Evolutionary conservation across 352 stramenopile genomes (phyloP), one percentile per base, ranked within the genome.

Genomic region (Globisporangium splendens): DNA sequence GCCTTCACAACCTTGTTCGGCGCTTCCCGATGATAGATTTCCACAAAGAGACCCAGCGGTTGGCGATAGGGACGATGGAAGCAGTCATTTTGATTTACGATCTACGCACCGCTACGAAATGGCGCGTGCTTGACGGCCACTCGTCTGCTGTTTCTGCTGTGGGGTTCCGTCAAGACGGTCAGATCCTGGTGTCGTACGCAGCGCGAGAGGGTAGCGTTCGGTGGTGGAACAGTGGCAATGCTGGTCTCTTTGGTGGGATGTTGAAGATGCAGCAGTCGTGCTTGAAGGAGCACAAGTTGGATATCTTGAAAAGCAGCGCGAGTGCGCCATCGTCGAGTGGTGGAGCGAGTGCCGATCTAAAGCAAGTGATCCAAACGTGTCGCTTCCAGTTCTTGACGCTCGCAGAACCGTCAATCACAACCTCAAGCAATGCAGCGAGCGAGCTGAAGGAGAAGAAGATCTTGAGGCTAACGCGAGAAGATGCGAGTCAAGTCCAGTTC

Each of bases 21-120:
- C 72, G 84, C 14, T 96, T 94, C 54, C 86, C 86, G 2, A 95
- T 95, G 86, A 72, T 95, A 1, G 84, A 92, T 47, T 96, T 96
- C 54, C 88, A 96, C 66, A 85, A 90, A 56, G 73, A 93, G 44
- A 93, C 86, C 3, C 88, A 96, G 65, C 80, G 88, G 7, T 72
- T 96, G 5, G 88, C 86, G 13, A 63, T 95, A 7, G 88, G 86
- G 3, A 95, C 86, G 8, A 91, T 95, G 80, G 88, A 95, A 8
- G 84, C 85, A 1, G 85, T 94, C 44, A 93, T 96, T 46, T 54
- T 96, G 31, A 91, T 96, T 48, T 96, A 95, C 63, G 88, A 96
- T 58, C 56, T 96, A 4, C 77, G 88, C 11, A 96, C 85, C 0
- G 85, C 86, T 2, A 96, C 84, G 18, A 96, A 96, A 58, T 96